phyloP scores from a whole-genome alignment of 2,329 filamentous ascomycete species.

The Fusarium coicis region DNA sequence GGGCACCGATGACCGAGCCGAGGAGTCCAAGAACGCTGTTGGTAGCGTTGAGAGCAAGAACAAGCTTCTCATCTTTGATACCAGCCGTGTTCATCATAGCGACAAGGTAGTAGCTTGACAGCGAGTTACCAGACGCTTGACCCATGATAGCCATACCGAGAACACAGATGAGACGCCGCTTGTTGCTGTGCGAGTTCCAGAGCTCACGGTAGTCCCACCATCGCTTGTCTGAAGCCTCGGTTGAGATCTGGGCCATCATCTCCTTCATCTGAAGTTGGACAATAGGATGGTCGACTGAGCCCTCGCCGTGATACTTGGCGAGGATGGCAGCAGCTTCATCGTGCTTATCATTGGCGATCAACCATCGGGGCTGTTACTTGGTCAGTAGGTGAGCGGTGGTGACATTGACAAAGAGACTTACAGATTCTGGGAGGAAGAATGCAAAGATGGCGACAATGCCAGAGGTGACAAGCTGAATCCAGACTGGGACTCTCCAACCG shows the following conservation, averaged over 20 bases:
- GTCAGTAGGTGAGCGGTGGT: background rate
- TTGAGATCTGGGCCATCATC: conserved; percentile 52
- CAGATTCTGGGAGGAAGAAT: conserved; percentile 54
- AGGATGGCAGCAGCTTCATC: conserved; percentile 51
- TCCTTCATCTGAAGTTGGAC: conserved; percentile 55
- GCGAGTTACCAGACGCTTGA: conserved; percentile 63
- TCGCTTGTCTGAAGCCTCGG: conserved; percentile 59
- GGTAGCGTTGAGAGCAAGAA: conserved; percentile 61
- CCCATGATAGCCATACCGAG: conserved; percentile 64
- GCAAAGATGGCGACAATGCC: conserved; percentile 48
- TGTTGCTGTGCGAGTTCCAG: conserved; percentile 58
- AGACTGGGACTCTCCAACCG: conserved; percentile 53
- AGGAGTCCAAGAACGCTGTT: conserved; percentile 59
- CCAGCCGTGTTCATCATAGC: conserved; percentile 50
- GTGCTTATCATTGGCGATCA: conserved; percentile 51
- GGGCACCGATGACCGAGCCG: conserved; percentile 56
- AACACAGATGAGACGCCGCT: conserved; percentile 63
- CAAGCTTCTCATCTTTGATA: conserved; percentile 49
- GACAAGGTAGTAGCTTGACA: conserved; percentile 66
- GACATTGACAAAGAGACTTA: background rate
- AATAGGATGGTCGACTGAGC: conserved; percentile 47
- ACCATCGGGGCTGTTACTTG: conserved; percentile 49
- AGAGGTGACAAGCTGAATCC: conserved; percentile 53
- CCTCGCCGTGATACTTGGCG: conserved; percentile 49
- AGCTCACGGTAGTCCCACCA: conserved; percentile 67